Base-by-base conservation (phyloP, 2,329 filamentous ascomycete species). In the Xylaria sp. region DNA sequence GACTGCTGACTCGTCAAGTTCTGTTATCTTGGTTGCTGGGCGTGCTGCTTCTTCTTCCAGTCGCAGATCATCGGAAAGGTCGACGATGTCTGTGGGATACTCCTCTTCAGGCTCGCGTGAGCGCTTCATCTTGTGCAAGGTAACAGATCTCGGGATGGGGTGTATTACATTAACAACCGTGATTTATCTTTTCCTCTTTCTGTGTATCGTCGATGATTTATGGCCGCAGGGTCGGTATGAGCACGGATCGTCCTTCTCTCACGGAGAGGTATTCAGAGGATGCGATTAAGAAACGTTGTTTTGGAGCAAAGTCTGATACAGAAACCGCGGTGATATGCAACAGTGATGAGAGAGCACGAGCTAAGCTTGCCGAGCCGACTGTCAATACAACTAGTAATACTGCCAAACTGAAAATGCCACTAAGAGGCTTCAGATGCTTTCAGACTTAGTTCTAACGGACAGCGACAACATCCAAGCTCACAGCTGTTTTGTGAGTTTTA, bases 51-150 rank as follows among this genome's bases (percentile, higher is more conserved):
- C 63, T 73, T 28, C 28, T 28, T 28, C 28, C 57, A 70, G 62
- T 41, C 68, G 70, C 52, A 65, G 55, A 56, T 67, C 60, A 66
- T 69, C 66, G 57, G 68, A 65, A 44, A 70, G 54, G 66, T 51
- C 68, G 70, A 68, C 63, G 48, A 68, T 66, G 44, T 72, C 60
- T 58, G 73, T 70, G 34, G 73, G 69, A 25, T 73, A 68, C 73
- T 82, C 80, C 77, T 87, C 84, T 79, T 87, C 85, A 74, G 82
- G 81, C 82, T 88, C 86, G 82, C 87, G 87, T 86, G 86, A 86
- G 83, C 88, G 88, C 84, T 89, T 89, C 88, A 89, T 89, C 78
- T 79, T 81, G 59, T 63, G 60, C 57, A 70, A 62, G 65, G 64
- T 73, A 44, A 51, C 55, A 70, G 68, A 65, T 71, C 70, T 73